Base-by-base conservation (phyloP, 106 monocot species). In the Narthecium ossifragum region DNA sequence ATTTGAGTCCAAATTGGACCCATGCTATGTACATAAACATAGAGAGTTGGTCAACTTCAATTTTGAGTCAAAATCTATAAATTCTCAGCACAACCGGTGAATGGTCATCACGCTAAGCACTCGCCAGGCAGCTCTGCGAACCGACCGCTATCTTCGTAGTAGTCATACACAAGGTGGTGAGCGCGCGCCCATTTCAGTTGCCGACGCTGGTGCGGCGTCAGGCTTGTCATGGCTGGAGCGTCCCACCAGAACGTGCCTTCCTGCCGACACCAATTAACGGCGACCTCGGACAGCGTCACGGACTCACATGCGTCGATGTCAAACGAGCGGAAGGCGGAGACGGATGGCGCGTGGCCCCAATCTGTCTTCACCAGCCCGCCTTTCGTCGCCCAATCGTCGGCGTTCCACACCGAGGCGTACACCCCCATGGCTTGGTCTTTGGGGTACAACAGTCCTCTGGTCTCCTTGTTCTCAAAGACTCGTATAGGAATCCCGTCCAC, bases 121-220 rank as follows among this genome's bases (percentile, higher is more conserved):
- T 55, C 55, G 4, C 28, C 28, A 28, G 55, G 55, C 5, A 55
- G 55, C 31, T 55, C 6, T 4, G 5, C 26, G n/a, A 55, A 55
- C 26, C 55, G 5, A n/a, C 15, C 27, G 31, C 4, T n/a, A 55
- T 55, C 55, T 28, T 55, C 31, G 15, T 31, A 55, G 31, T 55
- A 55, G 15, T 55, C 55, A 55, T 55, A 55, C 3, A 55, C 29
- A 27, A 55, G 15, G 31, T 55, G 55, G 11, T 37, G n/a, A n/a
- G 51, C 21, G 6, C 51, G 9, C 8, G 13, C 51, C 51, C 51
- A 52, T 26, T 52, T 52, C 7, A 52, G 51, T 13, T 52, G 51
- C 21, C 51, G 51, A 26, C 51, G 51, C 13, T 52, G 25, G 13
- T 52, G 51, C 3, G 51, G 51, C 8, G 25, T 52, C 14, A 52